phyloP scores from a whole-genome alignment of 2,329 filamentous ascomycete species.

The Penicillium sp. region DNA sequence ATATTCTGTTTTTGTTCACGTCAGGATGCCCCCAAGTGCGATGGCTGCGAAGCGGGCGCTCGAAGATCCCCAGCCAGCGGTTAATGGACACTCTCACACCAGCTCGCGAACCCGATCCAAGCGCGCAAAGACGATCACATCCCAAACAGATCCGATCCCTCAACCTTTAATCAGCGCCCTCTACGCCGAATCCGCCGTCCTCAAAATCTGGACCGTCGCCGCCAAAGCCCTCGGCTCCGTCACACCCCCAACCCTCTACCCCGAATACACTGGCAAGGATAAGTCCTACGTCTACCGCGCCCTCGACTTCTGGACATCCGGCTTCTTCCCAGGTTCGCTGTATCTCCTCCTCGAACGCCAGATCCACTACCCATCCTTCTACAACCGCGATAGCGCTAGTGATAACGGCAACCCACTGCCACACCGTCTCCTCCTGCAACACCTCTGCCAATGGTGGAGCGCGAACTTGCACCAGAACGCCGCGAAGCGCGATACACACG shows the following conservation, averaged over 20 bases:
- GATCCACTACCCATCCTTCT: conserved; percentile 39
- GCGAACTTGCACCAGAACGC: conserved; percentile 44
- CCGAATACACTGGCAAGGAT: conserved; percentile 24
- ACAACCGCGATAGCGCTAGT: neutral
- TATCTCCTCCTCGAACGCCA: conserved; percentile 44
- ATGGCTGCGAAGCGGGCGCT: neutral
- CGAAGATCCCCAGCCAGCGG: neutral
- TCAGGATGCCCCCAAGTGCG: neutral
- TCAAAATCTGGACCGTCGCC: conserved; percentile 32
- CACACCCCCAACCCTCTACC: conserved; percentile 17
- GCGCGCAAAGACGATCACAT: neutral
- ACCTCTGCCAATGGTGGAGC: conserved; percentile 50
- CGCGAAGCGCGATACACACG: conserved; percentile 57
- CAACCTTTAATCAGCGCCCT: conserved; percentile 9
- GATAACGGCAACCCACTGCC: conserved; percentile 1
- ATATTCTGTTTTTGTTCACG: neutral
- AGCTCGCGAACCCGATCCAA: neutral
- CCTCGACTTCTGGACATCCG: conserved; percentile 54
- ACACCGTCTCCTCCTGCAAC: conserved; percentile 22
- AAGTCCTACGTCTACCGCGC: conserved; percentile 46
- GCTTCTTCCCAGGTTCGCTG: conserved; percentile 54
- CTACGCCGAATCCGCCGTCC: conserved; percentile 24
- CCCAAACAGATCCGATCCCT: neutral
- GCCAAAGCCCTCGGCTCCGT: conserved; percentile 19
- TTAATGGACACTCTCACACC: neutral